Base-by-base conservation (phyloP, 352 stramenopile species). In the Halophytophthora batemanensis region DNA sequence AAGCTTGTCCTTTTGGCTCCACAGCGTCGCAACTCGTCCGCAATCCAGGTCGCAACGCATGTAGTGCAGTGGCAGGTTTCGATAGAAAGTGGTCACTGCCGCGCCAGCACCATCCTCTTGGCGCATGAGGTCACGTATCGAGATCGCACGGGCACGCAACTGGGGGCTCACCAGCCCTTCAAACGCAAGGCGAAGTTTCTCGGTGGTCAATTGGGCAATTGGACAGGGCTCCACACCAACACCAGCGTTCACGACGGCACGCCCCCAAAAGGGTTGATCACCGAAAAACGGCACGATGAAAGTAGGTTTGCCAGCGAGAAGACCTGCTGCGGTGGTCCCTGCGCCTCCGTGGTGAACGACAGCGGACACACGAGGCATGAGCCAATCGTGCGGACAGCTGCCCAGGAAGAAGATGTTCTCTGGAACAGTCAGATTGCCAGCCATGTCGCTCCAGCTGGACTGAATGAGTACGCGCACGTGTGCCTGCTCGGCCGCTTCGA, bases 271-370 rank as follows among this genome's bases (percentile, higher is more conserved):
- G 25, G 77, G 85, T 59, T 98, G 94, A 59, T 98, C 94, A 19
- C 87, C 90, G 60, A 98, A 98, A 50, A 98, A 98, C 6, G 94
- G 94, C 47, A 94, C 93, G 13, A 98, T 88, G 49, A 98, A 91
- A 6, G 90, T 98, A 1, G 94, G 93, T 42, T 98, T 93, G 0
- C 90, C 90, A 38, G 86, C 86, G 34, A 94, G 48, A 2, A 98
- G 64, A 12, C 90, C 94, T 0, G 90, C 88, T 17, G 91, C 90
- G 15, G 90, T 96, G 25, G 94, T 98, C 15, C 92, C 92, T 46
- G 93, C 93, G 29, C 81, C 81, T 23, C 80, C 74, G 38, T 89
- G 78, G 29, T 86, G 74, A 35, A 97, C 82, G 3, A 98, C 87
- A 8, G 86, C 92, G 35, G 73, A 86, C 25, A 95, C 86, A 6